Base-by-base conservation (phyloP, 2,329 filamentous ascomycete species). In the Gremmenia infestans region DNA sequence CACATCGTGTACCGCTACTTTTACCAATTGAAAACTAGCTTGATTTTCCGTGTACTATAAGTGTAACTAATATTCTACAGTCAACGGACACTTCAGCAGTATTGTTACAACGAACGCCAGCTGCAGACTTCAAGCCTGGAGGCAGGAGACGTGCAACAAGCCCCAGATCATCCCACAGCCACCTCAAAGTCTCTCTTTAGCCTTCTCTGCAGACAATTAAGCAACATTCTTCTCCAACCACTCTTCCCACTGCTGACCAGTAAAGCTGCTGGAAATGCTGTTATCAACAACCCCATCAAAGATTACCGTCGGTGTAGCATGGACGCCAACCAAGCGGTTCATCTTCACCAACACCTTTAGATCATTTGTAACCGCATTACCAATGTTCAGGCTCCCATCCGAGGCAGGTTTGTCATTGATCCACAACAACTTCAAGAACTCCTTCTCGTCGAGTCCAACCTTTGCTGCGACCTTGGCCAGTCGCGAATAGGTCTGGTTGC, bases 281-380 rank as follows among this genome's bases (percentile, higher is more conserved):
- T 82, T 83, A 67, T 89, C 88, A 50, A 95, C 86, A 23, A 95
- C 82, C 0, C 92, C 91, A 72, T 97, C 85, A 71, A 95, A 92
- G 50, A 96, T 78, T 19, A 93, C 91, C 0, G 92, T 97, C 1
- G 93, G 93, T 43, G 90, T 93, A 42, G 97, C 90, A 75, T 97
- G 93, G 45, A 96, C 83, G 12, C 92, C 88, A 8, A 89, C 81
- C 63, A 94, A 73, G 45, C 93, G 78, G 66, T 89, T 81, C 71
- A 86, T 86, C 80, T 92, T 95, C 59, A 93, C 83, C 66, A 93
- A 76, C 49, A 89, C 73, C 78, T 96, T 97, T 54, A 97, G 72
- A 71, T 96, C 91, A 69, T 88, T 81, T 23, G 92, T 97, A 51
- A 95, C 87, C 55, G 77, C 76, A 70, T 97, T 97, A 0, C 93